phyloP scores from a whole-genome alignment of 257 asterid species.

The Salvia hispanica region DNA sequence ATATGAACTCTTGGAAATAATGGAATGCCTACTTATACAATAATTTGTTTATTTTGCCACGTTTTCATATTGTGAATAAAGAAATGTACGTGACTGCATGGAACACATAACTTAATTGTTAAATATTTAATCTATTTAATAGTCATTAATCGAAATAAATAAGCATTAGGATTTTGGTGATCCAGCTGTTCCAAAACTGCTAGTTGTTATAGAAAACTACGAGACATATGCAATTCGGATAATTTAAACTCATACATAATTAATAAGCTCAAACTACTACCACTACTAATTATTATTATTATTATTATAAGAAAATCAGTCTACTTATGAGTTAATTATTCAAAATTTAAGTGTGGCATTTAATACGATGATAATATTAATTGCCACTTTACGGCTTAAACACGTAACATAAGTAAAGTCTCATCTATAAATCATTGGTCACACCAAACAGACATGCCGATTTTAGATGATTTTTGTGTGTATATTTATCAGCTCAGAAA shows the following conservation, averaged over 20 bases:
- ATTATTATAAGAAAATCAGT: too few species aligned
- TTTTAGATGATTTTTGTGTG: not conserved
- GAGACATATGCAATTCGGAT: constrained; percentile 8
- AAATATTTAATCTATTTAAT: too few species aligned
- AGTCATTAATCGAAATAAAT: not conserved
- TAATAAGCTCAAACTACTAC: too few species aligned
- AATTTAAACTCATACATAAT: not conserved
- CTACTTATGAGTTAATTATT: constrained; percentile 4
- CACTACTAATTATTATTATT: too few species aligned
- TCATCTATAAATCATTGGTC: constrained; percentile 5
- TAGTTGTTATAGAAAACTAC: constrained; percentile 14
- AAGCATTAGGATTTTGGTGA: constrained; percentile 16
- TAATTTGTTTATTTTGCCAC: not conserved
- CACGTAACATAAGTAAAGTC: constrained; percentile 1
- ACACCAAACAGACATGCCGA: not conserved
- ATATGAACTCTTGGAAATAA: not conserved
- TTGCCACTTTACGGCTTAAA: constrained; percentile 9
- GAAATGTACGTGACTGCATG: too few species aligned
- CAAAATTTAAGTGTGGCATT: too few species aligned
- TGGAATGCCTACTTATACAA: not conserved
- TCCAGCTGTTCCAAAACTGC: constrained; percentile 32
- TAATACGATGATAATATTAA: not conserved
- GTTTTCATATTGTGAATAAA: not conserved
- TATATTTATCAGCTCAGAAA: too few species aligned
- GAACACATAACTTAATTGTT: too few species aligned